Evolutionary conservation across 2,329 filamentous ascomycete species (phyloP), one percentile per base, ranked within the genome.

Genomic region (Chaetomium sp.): DNA sequence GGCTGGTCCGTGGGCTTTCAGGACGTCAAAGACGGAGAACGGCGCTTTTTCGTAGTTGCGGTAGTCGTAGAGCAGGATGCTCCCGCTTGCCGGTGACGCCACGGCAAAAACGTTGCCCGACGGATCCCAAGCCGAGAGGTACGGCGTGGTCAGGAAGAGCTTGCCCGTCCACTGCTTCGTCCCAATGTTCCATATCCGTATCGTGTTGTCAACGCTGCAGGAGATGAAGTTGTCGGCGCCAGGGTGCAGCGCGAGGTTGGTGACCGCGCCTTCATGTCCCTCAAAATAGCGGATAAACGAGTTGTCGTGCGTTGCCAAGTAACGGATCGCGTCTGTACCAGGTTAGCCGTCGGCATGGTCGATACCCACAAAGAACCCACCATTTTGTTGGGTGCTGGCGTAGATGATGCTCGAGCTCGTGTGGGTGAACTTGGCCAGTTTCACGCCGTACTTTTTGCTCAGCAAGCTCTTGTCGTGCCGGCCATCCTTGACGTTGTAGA

Each of bases 391-490:
- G 13, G 95, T 99, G 75, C 92, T 96, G 59, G 95, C 93, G 74
- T 98, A 97, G 65, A 99, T 88, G 74, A 99, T 92, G 75, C 92
- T 93, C 25, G 92, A 92, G 69, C 89, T 89, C 66, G 94, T 91
- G 75, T 98, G 95, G 0, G 94, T 97, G 77, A 98, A 99, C 71
- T 92, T 90, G 45, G 95, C 95, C 63, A 97, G 85, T 75, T 97
- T 95, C 21, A 92, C 93, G 65, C 95, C 95, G 73, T 99, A 99
- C 76, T 99, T 99, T 75, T 98, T 96, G 79, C 91, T 96, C 59
- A 96, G 88, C 55, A 97, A 84, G 65, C 89, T 90, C 79, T 98
- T 98, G 55, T 92, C 91, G 71, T 93, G 89, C 66, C 91, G 90
- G 4, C 95, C 95, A 69, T 97, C 93, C 73, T 90, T 91, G 68